Conservation (phyloP, 345 rosid species). For the Erucastrum elatum region DNA sequence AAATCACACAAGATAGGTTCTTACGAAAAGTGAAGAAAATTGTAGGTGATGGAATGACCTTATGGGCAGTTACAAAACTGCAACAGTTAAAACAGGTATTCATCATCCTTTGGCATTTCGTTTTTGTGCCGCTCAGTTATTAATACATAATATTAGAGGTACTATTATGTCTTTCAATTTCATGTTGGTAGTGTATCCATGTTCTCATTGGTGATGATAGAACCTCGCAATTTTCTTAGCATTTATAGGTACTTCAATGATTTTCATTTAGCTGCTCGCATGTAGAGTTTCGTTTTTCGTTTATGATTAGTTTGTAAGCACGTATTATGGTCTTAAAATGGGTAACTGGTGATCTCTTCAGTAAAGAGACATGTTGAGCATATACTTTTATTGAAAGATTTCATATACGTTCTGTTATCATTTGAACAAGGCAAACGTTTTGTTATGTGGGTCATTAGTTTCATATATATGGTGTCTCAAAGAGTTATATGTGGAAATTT, state of each 20-base stretch:
- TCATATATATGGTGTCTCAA: background rate
- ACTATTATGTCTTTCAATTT: background rate
- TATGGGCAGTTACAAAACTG: slow-evolving; percentile 48
- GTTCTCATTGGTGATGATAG: background rate
- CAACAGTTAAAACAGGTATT: slow-evolving; percentile 50
- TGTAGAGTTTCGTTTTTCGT: background rate
- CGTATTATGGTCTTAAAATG: background rate
- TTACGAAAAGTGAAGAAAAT: slow-evolving; percentile 55
- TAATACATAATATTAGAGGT: background rate
- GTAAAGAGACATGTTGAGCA: background rate
- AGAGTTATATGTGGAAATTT: background rate
- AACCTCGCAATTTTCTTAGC: background rate
- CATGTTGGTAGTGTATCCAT: background rate
- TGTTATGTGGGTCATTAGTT: background rate
- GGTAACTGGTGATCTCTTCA: slow-evolving; percentile 1
- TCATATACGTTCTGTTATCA: background rate
- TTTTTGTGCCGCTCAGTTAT: background rate
- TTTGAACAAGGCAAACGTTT: background rate
- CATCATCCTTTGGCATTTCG: slow-evolving; percentile 3
- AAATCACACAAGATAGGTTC: slow-evolving; percentile 55
- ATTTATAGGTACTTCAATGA: background rate
- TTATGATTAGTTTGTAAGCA: background rate
- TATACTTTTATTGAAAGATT: background rate
- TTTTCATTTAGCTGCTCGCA: background rate
- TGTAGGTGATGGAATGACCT: slow-evolving; percentile 65